These are phyloP conservation scores for Ocimum tenuiflorum DNA, from an alignment of 257 asterid species.

Conservation along the genomic window DNA sequence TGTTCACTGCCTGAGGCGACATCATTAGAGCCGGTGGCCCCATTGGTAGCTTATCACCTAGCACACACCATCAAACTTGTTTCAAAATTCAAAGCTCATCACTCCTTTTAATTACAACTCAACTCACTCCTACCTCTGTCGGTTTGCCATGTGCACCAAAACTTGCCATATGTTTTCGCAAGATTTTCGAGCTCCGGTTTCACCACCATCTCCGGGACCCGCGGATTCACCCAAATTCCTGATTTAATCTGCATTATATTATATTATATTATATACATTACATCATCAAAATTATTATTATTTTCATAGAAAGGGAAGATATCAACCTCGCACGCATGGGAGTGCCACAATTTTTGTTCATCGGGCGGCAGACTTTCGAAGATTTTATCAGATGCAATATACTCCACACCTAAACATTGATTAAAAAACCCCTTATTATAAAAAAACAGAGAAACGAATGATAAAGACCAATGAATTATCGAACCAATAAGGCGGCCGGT, in stretches of 20 bases:
- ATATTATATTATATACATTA: no score
- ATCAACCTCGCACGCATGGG: constrained; percentile 71
- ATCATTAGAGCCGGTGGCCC: constrained; percentile 73
- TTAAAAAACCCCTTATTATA: no score
- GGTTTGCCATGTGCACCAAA: constrained; percentile 96
- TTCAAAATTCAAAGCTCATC: no score
- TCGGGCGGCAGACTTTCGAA: constrained; percentile 50
- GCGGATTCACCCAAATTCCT: constrained; percentile 68
- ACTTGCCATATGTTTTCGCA: constrained; percentile 71
- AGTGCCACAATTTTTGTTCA: constrained; percentile 83
- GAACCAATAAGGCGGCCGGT: constrained; percentile 68
- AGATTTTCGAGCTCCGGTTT: constrained; percentile 52
- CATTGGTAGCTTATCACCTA: constrained; percentile 61
- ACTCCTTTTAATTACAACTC: no score
- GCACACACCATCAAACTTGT: no score
- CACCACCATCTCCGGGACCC: constrained; percentile 53
- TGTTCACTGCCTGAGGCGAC: constrained; percentile 57
- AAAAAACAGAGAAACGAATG: no score
- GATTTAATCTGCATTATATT: constrained; percentile 65
- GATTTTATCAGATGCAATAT: constrained; percentile 48
- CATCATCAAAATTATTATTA: not conserved
- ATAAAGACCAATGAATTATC: no score
- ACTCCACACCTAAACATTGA: constrained; percentile 56
- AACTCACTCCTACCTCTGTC: constrained; percentile 64
- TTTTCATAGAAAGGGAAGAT: not conserved